Conservation (phyloP, 1,139 yeast species). For the Yamadazyma membranifaciens region DNA sequence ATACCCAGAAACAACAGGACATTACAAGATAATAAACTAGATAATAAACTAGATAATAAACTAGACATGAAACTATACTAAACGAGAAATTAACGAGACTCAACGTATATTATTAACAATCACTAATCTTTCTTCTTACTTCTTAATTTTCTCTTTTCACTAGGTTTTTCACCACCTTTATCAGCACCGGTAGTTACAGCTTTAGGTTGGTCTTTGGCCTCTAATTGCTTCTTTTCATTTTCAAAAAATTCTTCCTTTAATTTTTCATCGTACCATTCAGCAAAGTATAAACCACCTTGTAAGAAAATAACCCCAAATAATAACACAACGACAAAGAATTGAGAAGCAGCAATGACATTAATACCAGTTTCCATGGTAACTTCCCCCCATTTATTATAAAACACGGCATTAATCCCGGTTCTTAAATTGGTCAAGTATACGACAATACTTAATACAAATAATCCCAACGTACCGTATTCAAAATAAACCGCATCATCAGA, state of each 20-base stretch:
- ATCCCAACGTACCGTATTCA: constrained; percentile 81
- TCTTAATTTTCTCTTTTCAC: constrained; percentile 11
- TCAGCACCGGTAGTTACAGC: constrained; percentile 21
- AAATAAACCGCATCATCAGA: constrained; percentile 78
- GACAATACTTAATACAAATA: constrained; percentile 68
- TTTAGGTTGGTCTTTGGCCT: constrained; percentile 16
- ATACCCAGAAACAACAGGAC: no score
- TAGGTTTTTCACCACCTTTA: constrained; percentile 16
- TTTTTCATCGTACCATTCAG: constrained; percentile 68
- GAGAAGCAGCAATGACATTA: constrained; percentile 89
- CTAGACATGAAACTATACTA: no score
- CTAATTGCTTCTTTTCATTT: constrained; percentile 21
- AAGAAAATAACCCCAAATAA: constrained; percentile 75
- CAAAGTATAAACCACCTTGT: constrained; percentile 89
- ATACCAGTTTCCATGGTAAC: constrained; percentile 83
- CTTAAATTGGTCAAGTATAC: constrained; percentile 84
- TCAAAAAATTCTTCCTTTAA: constrained; percentile 51
- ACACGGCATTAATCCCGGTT: constrained; percentile 72
- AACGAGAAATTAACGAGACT: no score
- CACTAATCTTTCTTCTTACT: constrained; percentile 8
- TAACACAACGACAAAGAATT: constrained; percentile 69
- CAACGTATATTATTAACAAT: neutral
- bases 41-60: no score
- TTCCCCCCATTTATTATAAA: constrained; percentile 86
- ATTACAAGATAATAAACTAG: no score